Evolutionary conservation across 371 early-diverging fungal species (phyloP).

Genomic region (Dentiscutata heterogama): DNA sequence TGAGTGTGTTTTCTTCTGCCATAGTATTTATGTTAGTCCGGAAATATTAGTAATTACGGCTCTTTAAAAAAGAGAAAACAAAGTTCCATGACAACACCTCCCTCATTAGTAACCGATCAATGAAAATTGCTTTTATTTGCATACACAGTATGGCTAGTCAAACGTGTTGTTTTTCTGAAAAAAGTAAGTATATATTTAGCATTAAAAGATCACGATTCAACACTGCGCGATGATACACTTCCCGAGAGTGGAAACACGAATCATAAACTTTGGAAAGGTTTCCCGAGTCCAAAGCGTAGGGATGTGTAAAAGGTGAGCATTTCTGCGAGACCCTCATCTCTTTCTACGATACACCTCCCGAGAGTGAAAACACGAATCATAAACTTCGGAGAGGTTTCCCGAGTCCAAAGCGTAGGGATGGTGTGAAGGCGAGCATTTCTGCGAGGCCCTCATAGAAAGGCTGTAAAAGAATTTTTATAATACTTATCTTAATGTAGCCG

Average conservation of each 20-base stretch:
- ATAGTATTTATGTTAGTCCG: not conserved
- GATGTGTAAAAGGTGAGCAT: conserved; percentile 35
- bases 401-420: conserved; percentile 44
- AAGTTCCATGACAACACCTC: conserved; percentile 4
- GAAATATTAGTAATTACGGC: not conserved
- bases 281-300: conserved; percentile 44
- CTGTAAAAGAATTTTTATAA: too few species aligned
- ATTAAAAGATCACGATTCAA: conserved; percentile 24
- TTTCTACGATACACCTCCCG: conserved; percentile 44
- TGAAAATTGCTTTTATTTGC: conserved; percentile 14
- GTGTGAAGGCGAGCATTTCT: conserved; percentile 40
- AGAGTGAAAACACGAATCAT: conserved; percentile 42
- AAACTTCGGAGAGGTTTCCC: conserved; percentile 41
- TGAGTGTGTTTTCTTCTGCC: conserved; percentile 1
- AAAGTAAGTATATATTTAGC: not conserved
- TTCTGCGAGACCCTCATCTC: conserved; percentile 41
- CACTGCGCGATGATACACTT: conserved; percentile 30
- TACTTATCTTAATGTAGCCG: not conserved
- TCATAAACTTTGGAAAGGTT: conserved; percentile 40
- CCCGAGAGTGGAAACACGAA: conserved; percentile 22
- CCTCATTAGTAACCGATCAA: not conserved
- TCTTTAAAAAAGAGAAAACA: conserved; percentile 4
- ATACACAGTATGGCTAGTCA: conserved; percentile 8
- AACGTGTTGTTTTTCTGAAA: not conserved
- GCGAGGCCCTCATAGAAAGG: conserved; percentile 44